phyloP scores from a whole-genome alignment of 164 flowering plant genomes.

The Houttuynia cordata region DNA sequence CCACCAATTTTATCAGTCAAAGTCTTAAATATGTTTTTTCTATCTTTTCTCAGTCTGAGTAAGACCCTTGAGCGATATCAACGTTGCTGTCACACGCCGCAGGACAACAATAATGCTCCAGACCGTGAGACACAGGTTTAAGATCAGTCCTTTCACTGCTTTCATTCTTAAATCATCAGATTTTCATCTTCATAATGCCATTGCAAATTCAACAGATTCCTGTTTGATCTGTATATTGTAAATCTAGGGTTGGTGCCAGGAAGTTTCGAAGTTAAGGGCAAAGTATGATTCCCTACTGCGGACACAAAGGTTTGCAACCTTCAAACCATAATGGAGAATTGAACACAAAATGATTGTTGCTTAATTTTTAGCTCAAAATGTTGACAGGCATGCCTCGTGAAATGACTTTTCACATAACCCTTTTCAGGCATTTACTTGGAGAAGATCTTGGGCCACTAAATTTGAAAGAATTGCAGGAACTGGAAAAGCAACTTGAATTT shows the following conservation, averaged over 20 bases:
- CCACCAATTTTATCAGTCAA: background rate
- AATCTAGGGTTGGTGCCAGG: constrained; percentile 71
- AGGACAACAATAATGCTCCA: constrained; percentile 23
- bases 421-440: constrained; percentile 72
- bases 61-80: constrained; percentile 77
- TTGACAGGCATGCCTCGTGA: background rate
- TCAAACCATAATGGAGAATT: background rate
- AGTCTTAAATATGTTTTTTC: background rate
- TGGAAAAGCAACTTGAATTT: constrained; percentile 86
- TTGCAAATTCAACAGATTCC: background rate
- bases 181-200: background rate
- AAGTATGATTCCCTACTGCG: constrained; percentile 70
- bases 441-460: constrained; percentile 85
- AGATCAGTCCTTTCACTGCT: background rate
- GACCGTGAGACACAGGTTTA: constrained; percentile 63
- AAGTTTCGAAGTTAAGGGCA: constrained; percentile 58
- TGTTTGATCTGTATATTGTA: background rate
- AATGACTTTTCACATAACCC: background rate
- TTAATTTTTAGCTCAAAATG: background rate
- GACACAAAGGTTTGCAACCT: constrained; percentile 50
- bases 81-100: constrained; percentile 47
- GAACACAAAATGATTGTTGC: no score
- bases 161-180: background rate
- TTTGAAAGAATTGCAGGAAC: constrained; percentile 72
- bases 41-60: constrained; percentile 21